phyloP scores from a whole-genome alignment of 192 early-diverging fungal genomes.

The Dimargaris verticillata region DNA sequence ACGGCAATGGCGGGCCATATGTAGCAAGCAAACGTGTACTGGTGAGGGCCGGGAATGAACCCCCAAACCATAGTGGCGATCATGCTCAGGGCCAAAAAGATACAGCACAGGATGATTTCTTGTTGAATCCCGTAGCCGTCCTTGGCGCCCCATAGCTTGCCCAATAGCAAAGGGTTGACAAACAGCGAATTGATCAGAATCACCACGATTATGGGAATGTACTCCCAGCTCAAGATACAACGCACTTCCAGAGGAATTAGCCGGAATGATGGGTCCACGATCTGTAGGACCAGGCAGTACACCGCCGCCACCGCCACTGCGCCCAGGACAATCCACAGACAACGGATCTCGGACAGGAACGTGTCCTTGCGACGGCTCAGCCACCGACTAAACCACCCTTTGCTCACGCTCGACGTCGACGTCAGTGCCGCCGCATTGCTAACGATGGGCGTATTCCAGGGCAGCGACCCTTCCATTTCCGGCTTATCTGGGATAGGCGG shows the following conservation, averaged over 20 bases:
- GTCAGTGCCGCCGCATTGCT: not conserved
- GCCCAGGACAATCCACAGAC: not conserved
- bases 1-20: not conserved
- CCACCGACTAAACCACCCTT: not conserved
- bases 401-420: not conserved
- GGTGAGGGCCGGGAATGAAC: not conserved
- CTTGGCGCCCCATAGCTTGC: not conserved
- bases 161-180: not conserved
- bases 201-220: not conserved
- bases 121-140: conserved; percentile 11
- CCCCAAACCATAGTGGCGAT: not conserved
- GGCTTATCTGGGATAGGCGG: too few relatives aligned
- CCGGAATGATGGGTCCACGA: not conserved
- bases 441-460: too few relatives aligned
- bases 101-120: conserved; percentile 3
- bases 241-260: not conserved
- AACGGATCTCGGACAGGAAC: not conserved
- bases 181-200: not conserved
- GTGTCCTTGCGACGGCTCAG: not conserved
- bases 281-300: not conserved
- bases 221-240: not conserved
- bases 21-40: not conserved
- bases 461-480: not conserved
- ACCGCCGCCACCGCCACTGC: not conserved
- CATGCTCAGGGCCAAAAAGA: not conserved